Percentiles rank a stretch among this genome's conserved stretches.
Evolutionary conservation across 1,139 yeast species (phyloP).

Genomic region (Geotrichum fermentans): DNA sequence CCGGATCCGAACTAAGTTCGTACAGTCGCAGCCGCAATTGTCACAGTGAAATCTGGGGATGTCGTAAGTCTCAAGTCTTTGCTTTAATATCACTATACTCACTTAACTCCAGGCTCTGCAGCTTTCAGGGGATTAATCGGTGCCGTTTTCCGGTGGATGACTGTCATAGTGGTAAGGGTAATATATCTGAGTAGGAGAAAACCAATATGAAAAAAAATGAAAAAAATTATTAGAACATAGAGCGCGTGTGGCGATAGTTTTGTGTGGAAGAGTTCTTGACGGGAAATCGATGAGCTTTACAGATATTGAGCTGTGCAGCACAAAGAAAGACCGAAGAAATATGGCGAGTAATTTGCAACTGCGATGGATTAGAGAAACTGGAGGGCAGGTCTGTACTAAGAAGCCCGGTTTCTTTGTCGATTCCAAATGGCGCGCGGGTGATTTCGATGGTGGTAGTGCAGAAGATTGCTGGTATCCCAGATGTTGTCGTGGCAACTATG

Average conservation of each 20-base stretch:
- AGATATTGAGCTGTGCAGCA: too few relatives aligned
- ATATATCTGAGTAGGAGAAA: not conserved
- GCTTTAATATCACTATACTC: slow-evolving; percentile 20
- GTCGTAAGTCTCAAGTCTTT: slow-evolving; percentile 1
- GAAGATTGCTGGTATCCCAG: not conserved
- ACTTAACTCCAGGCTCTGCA: slow-evolving; percentile 40
- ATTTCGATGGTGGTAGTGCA: not conserved
- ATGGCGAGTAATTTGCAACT: too few relatives aligned
- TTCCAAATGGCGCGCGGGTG: too few relatives aligned
- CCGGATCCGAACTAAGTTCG: slow-evolving; percentile 79
- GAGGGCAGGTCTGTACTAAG: too few relatives aligned
- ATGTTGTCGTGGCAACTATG: not conserved
- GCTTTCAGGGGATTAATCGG: slow-evolving; percentile 32
- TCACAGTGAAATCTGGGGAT: slow-evolving; percentile 69
- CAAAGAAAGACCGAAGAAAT: too few relatives aligned
- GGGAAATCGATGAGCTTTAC: too few relatives aligned
- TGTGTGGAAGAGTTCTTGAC: too few relatives aligned
- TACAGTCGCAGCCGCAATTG: slow-evolving; percentile 90
- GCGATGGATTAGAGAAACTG: too few relatives aligned
- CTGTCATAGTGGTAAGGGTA: slow-evolving; percentile 32
- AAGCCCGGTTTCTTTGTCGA: too few relatives aligned
- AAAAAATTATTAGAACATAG: too few relatives aligned
- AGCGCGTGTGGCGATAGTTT: too few relatives aligned
- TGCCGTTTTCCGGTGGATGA: slow-evolving; percentile 37
- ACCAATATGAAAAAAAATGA: not conserved